Evolutionary conservation across 805 yeast genomes (phyloP).

Genomic region (Metschnikowia drakensbergensis): DNA sequence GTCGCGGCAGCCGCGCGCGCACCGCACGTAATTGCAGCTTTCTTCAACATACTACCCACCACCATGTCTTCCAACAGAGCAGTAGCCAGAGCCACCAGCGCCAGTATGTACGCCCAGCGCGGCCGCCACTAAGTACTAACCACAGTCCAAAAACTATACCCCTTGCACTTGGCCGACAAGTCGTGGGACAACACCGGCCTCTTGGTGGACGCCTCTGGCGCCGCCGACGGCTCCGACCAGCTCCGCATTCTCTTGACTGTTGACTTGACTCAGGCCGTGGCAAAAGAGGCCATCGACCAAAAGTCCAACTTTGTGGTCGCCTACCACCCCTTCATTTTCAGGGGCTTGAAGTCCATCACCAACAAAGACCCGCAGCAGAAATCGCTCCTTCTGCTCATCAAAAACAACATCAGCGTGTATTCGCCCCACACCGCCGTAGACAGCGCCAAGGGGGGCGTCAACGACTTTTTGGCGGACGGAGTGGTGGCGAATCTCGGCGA

Average conservation of each 20-base stretch:
- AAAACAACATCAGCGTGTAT: constrained; percentile 80
- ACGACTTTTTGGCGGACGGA: constrained; percentile 81
- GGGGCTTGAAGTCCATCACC: constrained; percentile 74
- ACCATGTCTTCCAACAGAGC: constrained; percentile 40
- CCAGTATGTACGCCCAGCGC: constrained; percentile 28
- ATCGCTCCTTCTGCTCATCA: constrained; percentile 68
- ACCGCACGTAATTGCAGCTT: neutral
- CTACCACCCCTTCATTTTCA: constrained; percentile 89
- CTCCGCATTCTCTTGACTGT: constrained; percentile 61
- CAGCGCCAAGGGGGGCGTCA: constrained; percentile 89
- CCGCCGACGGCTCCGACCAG: constrained; percentile 16
- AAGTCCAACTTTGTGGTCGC: constrained; percentile 65
- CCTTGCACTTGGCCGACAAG: constrained; percentile 73
- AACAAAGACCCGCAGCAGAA: constrained; percentile 71
- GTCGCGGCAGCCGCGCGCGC: neutral
- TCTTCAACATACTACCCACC: neutral
- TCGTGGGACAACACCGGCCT: constrained; percentile 97
- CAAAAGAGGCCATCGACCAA: constrained; percentile 70
- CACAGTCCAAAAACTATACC: constrained; percentile 71
- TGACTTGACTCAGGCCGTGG: constrained; percentile 80
- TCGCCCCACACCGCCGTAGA: constrained; percentile 97
- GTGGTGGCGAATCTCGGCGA: constrained; percentile 32
- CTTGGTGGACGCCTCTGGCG: constrained; percentile 58
- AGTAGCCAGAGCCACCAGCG: constrained; percentile 37
- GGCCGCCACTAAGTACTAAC: constrained; percentile 14